Base-by-base conservation (phyloP, 164 flowering plant genomes). In the Nymphaea thermarum region DNA sequence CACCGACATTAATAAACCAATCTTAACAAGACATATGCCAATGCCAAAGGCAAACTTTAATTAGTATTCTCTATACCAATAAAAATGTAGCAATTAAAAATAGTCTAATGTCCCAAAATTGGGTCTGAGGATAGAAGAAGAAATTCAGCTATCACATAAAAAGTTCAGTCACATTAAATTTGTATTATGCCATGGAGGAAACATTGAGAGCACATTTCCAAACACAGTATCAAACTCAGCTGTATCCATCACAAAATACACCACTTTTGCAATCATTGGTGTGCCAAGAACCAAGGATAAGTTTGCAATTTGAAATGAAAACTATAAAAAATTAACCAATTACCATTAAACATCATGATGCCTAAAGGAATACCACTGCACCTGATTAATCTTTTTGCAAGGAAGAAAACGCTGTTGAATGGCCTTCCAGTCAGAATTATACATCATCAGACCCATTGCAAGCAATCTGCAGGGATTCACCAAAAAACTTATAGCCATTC, bases 331-430 rank as follows among this genome's bases (percentile, higher is more conserved):
- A 41, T 63, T 6, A 11, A 43, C n/a, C 42, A 65, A 4, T 17
- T 17, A 66, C 10, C 14, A 10, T 66, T 18, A 42, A 25, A 53
- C 16, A 41, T 47, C 57, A 53, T 8, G 14, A 51, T 3, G 15
- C 14, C 14, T 15, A 51, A 51, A 51, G 14, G 57, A 51, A 51
- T 51, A 15, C 3, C 7, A 51, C 57, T 41, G 16, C 17, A 90
- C 99, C 97, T 91, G 99, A 77, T 91, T 93, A 79, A 82, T 83
- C 47, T 85, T 73, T 82, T 94, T 94, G 83, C 98, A 90, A 70
- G 99, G 97, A 79, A 94, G 95, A 80, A 86, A 90, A 8, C 96
- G 89, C 25, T 90, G 86, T 65, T 90, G 92, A 76, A 94, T 94
- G 5, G 88, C 84, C 73, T 91, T 88, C 99, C 99, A 94, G 70